Conservation (phyloP, 2,329 filamentous ascomycete species). For the Coniochaeta prunicola region DNA sequence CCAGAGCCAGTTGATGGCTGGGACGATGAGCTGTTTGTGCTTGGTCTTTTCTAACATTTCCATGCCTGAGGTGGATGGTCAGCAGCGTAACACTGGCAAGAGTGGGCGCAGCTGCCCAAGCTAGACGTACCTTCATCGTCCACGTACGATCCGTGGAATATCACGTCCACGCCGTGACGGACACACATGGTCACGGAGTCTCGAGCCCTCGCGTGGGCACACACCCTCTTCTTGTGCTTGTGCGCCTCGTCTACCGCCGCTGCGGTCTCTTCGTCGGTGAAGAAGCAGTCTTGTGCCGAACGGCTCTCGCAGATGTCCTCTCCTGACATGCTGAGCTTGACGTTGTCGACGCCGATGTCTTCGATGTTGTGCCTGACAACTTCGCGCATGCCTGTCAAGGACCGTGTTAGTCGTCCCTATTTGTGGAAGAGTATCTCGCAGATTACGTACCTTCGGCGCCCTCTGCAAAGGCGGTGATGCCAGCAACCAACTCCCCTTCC, state of each 20-base stretch:
- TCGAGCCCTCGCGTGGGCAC: conserved; percentile 34
- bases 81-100: not conserved
- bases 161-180: conserved; percentile 35
- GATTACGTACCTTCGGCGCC: conserved; percentile 19
- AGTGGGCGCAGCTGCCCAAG: not conserved
- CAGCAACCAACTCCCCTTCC: conserved; percentile 34
- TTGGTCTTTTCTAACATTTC: conserved; percentile 31
- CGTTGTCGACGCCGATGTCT: conserved; percentile 30
- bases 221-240: conserved; percentile 27
- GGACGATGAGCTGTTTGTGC: conserved; percentile 30
- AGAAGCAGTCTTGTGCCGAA: conserved; percentile 36
- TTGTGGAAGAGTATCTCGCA: not conserved
- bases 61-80: conserved; percentile 16
- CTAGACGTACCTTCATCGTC: conserved; percentile 25
- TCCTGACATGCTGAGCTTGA: conserved; percentile 35
- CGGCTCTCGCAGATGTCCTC: conserved; percentile 18
- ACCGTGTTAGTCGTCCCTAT: not conserved
- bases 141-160: conserved; percentile 38
- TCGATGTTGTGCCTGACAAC: conserved; percentile 25
- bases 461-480: conserved; percentile 26
- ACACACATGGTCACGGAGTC: conserved; percentile 36
- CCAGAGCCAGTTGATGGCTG: conserved; percentile 34
- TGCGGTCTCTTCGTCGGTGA: conserved; percentile 34
- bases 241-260: conserved; percentile 41
- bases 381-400: conserved; percentile 25